Conservation (phyloP, 169 alveolate species). For the Plasmodium blacklocki region DNA sequence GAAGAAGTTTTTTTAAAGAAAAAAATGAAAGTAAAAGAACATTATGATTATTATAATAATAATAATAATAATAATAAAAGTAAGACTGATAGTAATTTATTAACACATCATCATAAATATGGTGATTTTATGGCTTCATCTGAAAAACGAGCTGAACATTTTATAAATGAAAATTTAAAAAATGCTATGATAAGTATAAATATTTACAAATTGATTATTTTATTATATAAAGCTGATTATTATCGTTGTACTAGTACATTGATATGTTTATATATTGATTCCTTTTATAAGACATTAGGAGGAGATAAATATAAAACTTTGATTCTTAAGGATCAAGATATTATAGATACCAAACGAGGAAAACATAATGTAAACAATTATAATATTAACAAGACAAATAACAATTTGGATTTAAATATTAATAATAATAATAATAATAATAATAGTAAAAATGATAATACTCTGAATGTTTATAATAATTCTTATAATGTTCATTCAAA, state of each 20-base stretch:
- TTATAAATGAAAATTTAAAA: conserved; percentile 56
- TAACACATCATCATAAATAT: conserved; percentile 4
- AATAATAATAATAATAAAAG: background rate
- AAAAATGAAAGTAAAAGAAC: conserved; percentile 35
- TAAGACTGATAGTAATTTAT: background rate
- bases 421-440: background rate
- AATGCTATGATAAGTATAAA: conserved; percentile 34
- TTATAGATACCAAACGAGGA: background rate
- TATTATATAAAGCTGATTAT: conserved; percentile 66
- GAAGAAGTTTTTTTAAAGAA: conserved; percentile 60
- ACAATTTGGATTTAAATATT: background rate
- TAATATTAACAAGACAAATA: background rate
- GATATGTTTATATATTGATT: conserved; percentile 31
- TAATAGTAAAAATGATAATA: background rate
- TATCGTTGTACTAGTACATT: conserved; percentile 59
- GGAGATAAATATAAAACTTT: background rate
- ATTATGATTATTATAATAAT: conserved; percentile 6
- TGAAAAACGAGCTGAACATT: conserved; percentile 72
- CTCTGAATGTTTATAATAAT: too few species aligned
- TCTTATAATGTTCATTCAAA: too few species aligned
- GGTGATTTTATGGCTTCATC: conserved; percentile 45
- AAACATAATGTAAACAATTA: background rate
- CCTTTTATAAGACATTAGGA: conserved; percentile 8
- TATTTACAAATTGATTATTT: conserved; percentile 41
- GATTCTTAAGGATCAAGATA: background rate